phyloP scores from a whole-genome alignment of 768 basidiomycete species.

The Boletus reticuloceps region DNA sequence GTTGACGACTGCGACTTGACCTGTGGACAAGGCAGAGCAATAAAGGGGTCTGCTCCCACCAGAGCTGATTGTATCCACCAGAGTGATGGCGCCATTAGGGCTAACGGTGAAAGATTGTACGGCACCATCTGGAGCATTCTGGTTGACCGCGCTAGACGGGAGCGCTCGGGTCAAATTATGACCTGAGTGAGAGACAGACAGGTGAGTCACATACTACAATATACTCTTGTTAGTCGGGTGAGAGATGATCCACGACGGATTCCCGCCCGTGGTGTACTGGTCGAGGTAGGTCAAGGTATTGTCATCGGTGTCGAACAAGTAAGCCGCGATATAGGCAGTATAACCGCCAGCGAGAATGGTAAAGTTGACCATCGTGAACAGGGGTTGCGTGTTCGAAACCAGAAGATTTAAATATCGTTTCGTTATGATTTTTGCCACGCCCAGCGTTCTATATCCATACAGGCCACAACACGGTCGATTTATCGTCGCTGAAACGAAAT shows the following conservation, averaged over 20 bases:
- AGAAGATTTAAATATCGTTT: no score
- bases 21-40: conserved; percentile 48
- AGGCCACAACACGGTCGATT: no score
- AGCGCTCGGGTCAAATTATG: not conserved
- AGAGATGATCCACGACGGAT: conserved; percentile 59
- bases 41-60: conserved; percentile 54
- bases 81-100: conserved; percentile 42
- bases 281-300: conserved; percentile 45
- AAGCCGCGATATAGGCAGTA: conserved; percentile 56
- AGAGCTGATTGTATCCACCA: conserved; percentile 45
- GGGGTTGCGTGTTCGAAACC: not conserved
- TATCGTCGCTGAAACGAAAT: no score
- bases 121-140: conserved; percentile 37
- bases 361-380: conserved; percentile 55
- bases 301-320: conserved; percentile 55
- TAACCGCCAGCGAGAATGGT: conserved; percentile 71
- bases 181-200: not conserved
- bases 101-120: conserved; percentile 59
- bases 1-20: conserved; percentile 59
- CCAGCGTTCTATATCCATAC: no score
- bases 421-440: no score
- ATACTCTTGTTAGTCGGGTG: conserved; percentile 57
- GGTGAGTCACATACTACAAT: conserved; percentile 49
- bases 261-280: conserved; percentile 41
- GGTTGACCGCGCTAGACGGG: conserved; percentile 54